A percentile compares a stretch with the other conserved stretches of the same genome.
phyloP scores from a whole-genome alignment of 73 alveolate species.

The Diophrys sp. region DNA sequence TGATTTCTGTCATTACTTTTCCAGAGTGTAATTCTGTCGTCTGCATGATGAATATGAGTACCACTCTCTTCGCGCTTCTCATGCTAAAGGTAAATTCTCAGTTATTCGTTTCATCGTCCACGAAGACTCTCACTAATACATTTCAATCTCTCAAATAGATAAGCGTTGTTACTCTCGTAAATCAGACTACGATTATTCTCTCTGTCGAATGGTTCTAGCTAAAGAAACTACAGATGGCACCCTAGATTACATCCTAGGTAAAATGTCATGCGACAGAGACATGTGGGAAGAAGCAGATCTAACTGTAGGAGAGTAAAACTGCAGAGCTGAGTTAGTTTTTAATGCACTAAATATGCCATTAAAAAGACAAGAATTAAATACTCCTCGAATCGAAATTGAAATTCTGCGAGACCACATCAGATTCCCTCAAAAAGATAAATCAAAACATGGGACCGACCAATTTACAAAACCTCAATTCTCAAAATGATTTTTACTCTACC shows the following conservation, averaged over 20 bases:
- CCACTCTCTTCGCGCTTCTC: slow-evolving; percentile 23
- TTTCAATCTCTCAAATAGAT: slow-evolving; percentile 49
- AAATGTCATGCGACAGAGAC: slow-evolving; percentile 85
- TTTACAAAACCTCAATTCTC: too few relatives aligned
- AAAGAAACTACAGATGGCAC: slow-evolving; percentile 42
- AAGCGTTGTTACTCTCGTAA: slow-evolving; percentile 68
- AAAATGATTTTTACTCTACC: too few relatives aligned
- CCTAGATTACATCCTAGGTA: slow-evolving; percentile 73
- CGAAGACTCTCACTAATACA: slow-evolving; percentile 40
- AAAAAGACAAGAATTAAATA: too few relatives aligned
- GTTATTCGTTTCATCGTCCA: slow-evolving; percentile 39
- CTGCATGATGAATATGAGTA: slow-evolving; percentile 71
- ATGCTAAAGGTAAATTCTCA: slow-evolving; percentile 46
- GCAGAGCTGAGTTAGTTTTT: too few relatives aligned
- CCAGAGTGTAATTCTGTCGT: slow-evolving; percentile 83
- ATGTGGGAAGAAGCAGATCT: slow-evolving; percentile 71
- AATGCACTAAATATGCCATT: too few relatives aligned
- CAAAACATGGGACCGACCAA: too few relatives aligned
- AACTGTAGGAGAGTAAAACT: slow-evolving; percentile 84
- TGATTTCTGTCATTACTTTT: slow-evolving; percentile 89
- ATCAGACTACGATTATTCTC: slow-evolving; percentile 70
- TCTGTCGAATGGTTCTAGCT: slow-evolving; percentile 48
- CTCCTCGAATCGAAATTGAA: too few relatives aligned
- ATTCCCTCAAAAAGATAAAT: too few relatives aligned
- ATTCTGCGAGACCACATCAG: too few relatives aligned